Evolutionary conservation across 2,329 filamentous ascomycete species (phyloP), one percentile per base, ranked within the genome.

Genomic region (Plenodomus biglobosus): DNA sequence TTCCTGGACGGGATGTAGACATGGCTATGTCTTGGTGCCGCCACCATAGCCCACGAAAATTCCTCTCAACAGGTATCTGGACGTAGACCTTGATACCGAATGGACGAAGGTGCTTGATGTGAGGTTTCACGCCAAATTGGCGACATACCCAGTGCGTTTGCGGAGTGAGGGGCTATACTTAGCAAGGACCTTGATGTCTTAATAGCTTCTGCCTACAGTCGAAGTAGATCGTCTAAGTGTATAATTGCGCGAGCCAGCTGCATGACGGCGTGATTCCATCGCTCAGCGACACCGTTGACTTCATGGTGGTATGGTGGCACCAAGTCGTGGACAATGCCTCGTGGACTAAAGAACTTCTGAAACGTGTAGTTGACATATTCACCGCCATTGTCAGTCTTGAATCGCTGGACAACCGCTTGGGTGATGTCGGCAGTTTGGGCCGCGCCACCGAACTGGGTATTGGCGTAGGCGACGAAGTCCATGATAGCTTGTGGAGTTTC

Each of bases 121-220:
- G 10, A 2, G 44, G 53, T 24, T 49, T 48, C 10, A 24, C 17
- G 3, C 40, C 18, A 37, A 40, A 10, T 1, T 19, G 41, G 52
- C 5, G 49, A 53, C 27, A 30, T 50, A 3, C 37, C 2, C 32
- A 39, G 55, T 7, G 43, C 16, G 5, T 46, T 32, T 2, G 20
- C 17, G 22, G 39, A 20, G 10, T 17, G 35, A 3, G 49, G 52
- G 1, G 55, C 49, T 1, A 42, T 30, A 36, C 55, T 58, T 19
- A 40, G 16, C 3, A 53, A 21, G 32, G 48, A 56, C 16, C 3
- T 36, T 2, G 49, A 49, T n/a, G 52, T 48, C 30, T 42, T 18
- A 3, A 50, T 30, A 24, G 42, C 47, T 17, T 50, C 34, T 10
- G 37, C 42, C 44, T 27, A 51, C 18, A 51, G 37, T 3, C 18